Base-by-base conservation (phyloP, 2,329 filamentous ascomycete genomes). In the Exophiala viscosa region DNA sequence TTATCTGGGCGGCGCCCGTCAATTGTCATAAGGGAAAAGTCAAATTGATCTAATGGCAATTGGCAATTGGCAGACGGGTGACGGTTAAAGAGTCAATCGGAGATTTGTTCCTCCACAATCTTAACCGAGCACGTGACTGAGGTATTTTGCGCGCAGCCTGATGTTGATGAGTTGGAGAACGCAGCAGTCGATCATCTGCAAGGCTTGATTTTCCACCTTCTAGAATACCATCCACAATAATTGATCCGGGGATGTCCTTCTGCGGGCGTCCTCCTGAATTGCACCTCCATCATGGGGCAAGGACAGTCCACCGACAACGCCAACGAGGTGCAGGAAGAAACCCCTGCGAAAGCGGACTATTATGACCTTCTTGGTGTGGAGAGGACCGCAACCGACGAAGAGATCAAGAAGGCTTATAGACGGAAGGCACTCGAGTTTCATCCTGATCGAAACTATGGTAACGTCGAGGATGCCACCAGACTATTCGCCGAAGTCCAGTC, bases 401-500 rank as follows among this genome's bases (percentile, higher is more conserved):
- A 96, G 85, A 90, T 99, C 65, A 96, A 96, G 66, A 95, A 90
- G 65, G 90, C 91, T 11, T 99, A 99, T 71, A 84, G 90, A 59
- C 84, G 76, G 57, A 96, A 92, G 68, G 93, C 93, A 1, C 82
- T 99, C 44, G 90, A 96, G 69, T 78, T 97, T 8, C 93, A 99
- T 68, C 93, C 93, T 0, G 93, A 99, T 71, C 87, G 91, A 62
- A 99, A 99, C 70, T 86, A 87, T 68, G 86, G 88, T 63, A 86
- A 96, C 66, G 85, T 87, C 56, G 90, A 95, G 64, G 81, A 84
- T 58, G 85, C 92, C 2, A 99, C 93, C 1, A 81, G 78, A 60
- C 83, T 85, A 47, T 99, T 99, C 67, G 90, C 93, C 45, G 90
- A 96, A 66, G 80, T 97, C 23, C 92, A 96, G 69, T 81, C 90